phyloP scores from a whole-genome alignment of 2,329 filamentous ascomycete species.

The Parastagonospora nodorum region DNA sequence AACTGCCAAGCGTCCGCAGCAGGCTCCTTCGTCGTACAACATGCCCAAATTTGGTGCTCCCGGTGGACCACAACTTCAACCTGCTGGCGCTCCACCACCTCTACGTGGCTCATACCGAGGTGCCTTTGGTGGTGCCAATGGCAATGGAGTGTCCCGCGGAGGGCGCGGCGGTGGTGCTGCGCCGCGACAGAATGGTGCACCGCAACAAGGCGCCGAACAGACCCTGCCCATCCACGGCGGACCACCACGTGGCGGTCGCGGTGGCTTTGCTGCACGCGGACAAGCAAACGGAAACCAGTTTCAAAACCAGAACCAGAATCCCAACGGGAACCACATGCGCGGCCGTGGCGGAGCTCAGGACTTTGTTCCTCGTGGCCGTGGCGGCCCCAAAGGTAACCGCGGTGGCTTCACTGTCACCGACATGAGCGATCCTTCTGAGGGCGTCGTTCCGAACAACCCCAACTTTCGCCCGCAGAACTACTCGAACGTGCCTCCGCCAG shows the following conservation, averaged over 20 bases:
- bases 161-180: slow-evolving; percentile 47
- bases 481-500: slow-evolving; percentile 44
- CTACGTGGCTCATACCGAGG: slow-evolving; percentile 64
- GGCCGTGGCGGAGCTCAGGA: slow-evolving; percentile 34
- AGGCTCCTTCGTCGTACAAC: slow-evolving; percentile 57
- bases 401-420: slow-evolving; percentile 55
- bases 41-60: slow-evolving; percentile 61
- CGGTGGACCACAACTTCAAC: slow-evolving; percentile 63
- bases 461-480: slow-evolving; percentile 59
- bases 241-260: slow-evolving; percentile 45
- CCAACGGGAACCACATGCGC: slow-evolving; percentile 32
- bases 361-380: slow-evolving; percentile 48
- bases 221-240: slow-evolving; percentile 48
- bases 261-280: slow-evolving; percentile 44
- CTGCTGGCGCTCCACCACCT: slow-evolving; percentile 62
- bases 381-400: slow-evolving; percentile 44
- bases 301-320: slow-evolving; percentile 29
- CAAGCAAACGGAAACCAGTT: slow-evolving; percentile 31
- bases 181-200: slow-evolving; percentile 35
- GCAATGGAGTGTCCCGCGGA: slow-evolving; percentile 20
- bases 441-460: slow-evolving; percentile 61
- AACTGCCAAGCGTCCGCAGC: slow-evolving; percentile 58
- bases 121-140: slow-evolving; percentile 55
- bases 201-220: slow-evolving; percentile 33
- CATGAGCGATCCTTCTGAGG: slow-evolving; percentile 57